These are phyloP conservation scores for Nemania sp. DNA, from an alignment of 2,329 filamentous ascomycete species.

Conservation along the genomic window DNA sequence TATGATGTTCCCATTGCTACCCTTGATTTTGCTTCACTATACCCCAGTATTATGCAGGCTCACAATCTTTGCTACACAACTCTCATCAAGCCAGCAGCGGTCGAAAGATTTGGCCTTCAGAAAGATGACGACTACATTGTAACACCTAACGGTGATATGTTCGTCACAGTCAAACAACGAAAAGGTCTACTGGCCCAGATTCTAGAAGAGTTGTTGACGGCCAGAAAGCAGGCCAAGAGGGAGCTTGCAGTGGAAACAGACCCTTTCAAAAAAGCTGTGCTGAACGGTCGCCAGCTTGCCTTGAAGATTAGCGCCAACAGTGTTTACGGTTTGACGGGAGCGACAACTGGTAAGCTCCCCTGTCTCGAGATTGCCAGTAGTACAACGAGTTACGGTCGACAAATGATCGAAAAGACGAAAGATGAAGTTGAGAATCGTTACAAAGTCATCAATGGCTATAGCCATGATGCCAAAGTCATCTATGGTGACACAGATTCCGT, in stretches of 20 bases:
- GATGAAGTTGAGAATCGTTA: constrained; percentile 91
- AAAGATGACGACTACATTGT: constrained; percentile 96
- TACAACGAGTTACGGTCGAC: constrained; percentile 93
- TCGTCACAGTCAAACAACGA: constrained; percentile 83
- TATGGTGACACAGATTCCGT: constrained; percentile 99
- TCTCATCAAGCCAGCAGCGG: constrained; percentile 74
- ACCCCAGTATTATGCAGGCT: constrained; percentile 98
- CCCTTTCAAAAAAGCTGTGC: constrained; percentile 94
- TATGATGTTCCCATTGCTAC: constrained; percentile 96
- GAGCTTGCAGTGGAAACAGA: constrained; percentile 89
- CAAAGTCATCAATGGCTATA: constrained; percentile 91
- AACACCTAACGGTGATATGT: constrained; percentile 92
- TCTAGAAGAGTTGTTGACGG: constrained; percentile 87
- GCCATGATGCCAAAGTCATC: constrained; percentile 92
- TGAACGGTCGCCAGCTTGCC: constrained; percentile 95
- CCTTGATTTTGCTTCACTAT: constrained; percentile 97
- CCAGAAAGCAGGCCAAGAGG: constrained; percentile 91
- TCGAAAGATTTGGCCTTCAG: constrained; percentile 75
- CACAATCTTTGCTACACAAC: constrained; percentile 99
- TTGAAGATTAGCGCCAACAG: constrained; percentile 97
- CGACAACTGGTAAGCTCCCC: constrained; percentile 91
- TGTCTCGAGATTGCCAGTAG: constrained; percentile 95
- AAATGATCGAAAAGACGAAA: constrained; percentile 99
- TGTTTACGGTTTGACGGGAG: constrained; percentile 95
- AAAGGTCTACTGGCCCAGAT: constrained; percentile 95